Conservation (phyloP, 768 basidiomycete genomes). For the Calocera viscosa region DNA sequence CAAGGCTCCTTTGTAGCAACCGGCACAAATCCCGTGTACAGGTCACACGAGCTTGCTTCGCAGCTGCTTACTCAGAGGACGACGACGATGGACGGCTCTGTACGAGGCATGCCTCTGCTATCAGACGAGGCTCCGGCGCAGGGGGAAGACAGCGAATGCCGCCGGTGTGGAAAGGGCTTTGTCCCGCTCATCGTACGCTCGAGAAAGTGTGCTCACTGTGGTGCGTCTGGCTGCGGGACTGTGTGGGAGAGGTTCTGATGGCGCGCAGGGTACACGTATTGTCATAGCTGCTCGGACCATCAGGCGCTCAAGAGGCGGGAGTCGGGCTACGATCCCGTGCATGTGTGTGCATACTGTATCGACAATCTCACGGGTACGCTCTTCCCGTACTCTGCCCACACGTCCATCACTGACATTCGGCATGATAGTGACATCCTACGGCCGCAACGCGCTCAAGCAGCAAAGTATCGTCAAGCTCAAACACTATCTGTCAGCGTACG, state of each 20-base stretch:
- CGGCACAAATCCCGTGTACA: neutral
- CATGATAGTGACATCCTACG: constrained; percentile 14
- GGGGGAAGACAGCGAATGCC: constrained; percentile 12
- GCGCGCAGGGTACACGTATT: constrained; percentile 14
- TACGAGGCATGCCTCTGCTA: constrained; percentile 17
- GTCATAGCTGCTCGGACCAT: constrained; percentile 16
- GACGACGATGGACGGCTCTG: constrained; percentile 14
- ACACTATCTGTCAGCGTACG: constrained; percentile 15
- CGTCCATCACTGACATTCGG: neutral
- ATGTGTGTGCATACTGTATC: constrained; percentile 16
- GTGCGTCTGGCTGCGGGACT: too few relatives aligned
- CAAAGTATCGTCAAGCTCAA: constrained; percentile 10
- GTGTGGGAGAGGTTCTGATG: neutral
- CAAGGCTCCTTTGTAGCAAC: too few relatives aligned
- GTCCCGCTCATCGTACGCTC: constrained; percentile 13
- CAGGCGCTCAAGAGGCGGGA: constrained; percentile 13
- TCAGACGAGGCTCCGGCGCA: constrained; percentile 12
- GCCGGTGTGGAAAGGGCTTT: constrained; percentile 15
- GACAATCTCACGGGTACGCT: constrained; percentile 13
- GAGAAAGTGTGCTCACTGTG: constrained; percentile 14
- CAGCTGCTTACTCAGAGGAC: neutral
- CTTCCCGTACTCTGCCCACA: neutral
- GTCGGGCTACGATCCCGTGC: constrained; percentile 16
- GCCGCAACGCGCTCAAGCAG: constrained; percentile 13
- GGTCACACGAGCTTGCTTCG: neutral